Percentiles rank a stretch among this genome's conserved stretches.
phyloP scores from a whole-genome alignment of 495 filamentous ascomycete genomes.

The Daldinia grandis region DNA sequence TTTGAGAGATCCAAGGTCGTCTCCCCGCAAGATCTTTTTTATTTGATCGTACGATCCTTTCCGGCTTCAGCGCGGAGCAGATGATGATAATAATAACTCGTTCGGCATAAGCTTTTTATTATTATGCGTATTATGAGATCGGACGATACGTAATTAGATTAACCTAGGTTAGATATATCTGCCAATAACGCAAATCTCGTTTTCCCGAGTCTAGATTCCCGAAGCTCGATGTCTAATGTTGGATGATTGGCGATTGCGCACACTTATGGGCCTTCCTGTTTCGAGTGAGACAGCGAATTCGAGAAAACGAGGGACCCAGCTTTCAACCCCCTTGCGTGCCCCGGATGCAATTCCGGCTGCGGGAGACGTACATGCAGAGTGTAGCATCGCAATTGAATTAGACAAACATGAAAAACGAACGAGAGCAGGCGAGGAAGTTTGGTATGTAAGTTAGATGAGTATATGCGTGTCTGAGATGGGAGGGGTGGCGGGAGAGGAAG shows the following conservation, averaged over 20 bases:
- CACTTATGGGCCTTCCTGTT: conserved; percentile 24
- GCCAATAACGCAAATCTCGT: conserved; percentile 6
- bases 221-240: background rate
- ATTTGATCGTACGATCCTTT: conserved; percentile 28
- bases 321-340: conserved; percentile 21
- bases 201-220: conserved; percentile 14
- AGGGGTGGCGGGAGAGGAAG: background rate
- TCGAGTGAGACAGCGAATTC: conserved; percentile 31
- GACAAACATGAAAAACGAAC: conserved; percentile 11
- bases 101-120: background rate
- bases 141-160: conserved; percentile 27
- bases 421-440: background rate
- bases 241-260: background rate
- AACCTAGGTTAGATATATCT: conserved; percentile 2
- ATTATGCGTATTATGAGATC: conserved; percentile 23
- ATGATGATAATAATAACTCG: conserved; percentile 30
- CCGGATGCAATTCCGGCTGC: conserved; percentile 35
- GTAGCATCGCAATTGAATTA: conserved; percentile 24
- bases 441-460: conserved; percentile 10
- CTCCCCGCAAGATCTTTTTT: conserved; percentile 20
- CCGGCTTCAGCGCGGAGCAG: conserved; percentile 11
- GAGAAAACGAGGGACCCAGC: conserved; percentile 28
- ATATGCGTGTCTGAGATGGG: conserved; percentile 16
- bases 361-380: conserved; percentile 13
- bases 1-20: conserved; percentile 23